Evolutionary conservation across 352 stramenopile genomes (phyloP), one percentile per base, ranked within the genome.

Genomic region (Pythium pyrilobum): DNA sequence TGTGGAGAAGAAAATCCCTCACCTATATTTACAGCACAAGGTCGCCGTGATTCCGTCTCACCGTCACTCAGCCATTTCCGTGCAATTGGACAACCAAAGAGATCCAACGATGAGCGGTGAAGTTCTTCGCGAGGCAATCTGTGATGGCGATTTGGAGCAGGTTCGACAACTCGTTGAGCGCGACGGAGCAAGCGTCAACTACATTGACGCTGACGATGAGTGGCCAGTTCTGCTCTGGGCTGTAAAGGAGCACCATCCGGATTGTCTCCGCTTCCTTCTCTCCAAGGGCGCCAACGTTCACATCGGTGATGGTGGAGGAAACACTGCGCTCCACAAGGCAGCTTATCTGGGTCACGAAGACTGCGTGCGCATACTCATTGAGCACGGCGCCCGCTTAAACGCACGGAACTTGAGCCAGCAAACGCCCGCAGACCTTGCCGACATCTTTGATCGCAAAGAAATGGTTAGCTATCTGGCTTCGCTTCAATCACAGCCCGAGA

Each of bases 241-340:
- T 4, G 66, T 81, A 15, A 81, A 80, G 38, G 41, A 59, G 20
- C 49, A 75, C 23, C 58, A 71, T 20, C 47, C 57, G 3, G 49
- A 46, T 11, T 71, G 61, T 31, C 50, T 80, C 15, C 41, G 45
- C n/a, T 62, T 55, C 16, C 57, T 80, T 4, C 41, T 80, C 9
- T n/a, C 32, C 0, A 56, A 67, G 16, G 65, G 65, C 28, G 65
- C 71, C 15, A 77, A 73, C 31, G 38, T 72, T 1, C 66, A 77
- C 50, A 54, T 77, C 13, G 64, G 58, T 18, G 65, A 77, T 28
- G 28, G 56, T 2, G 60, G 52, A 8, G 62, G 71, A 31, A 80
- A 77, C 49, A 80, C 71, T 4, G 67, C 65, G 13, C 63, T 80
- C 0, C 71, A 80, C 55, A 80, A 77, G 41, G 67, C 67, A 5